phyloP scores from a whole-genome alignment of 1,284 basidiomycete genomes.

The Phellopilus nigrolimitatus region DNA sequence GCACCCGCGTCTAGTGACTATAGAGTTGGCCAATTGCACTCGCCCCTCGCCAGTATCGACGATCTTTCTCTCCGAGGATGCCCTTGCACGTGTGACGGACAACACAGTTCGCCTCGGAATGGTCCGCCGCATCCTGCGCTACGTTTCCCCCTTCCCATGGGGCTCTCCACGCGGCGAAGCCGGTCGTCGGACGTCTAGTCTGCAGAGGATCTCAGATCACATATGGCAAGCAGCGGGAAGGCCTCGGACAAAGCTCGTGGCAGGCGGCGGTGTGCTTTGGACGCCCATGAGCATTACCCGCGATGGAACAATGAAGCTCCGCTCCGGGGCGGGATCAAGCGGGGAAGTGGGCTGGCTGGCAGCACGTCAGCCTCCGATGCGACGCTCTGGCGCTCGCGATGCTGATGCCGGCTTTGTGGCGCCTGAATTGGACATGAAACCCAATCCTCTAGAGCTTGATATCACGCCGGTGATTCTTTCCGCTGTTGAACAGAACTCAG shows the following conservation, averaged over 20 bases:
- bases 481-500: neutral
- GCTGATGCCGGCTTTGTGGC: neutral
- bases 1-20: constrained; percentile 29
- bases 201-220: constrained; percentile 41
- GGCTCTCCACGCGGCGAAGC: constrained; percentile 59
- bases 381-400: neutral
- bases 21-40: constrained; percentile 30
- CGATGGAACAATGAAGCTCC: constrained; percentile 15
- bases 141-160: constrained; percentile 69
- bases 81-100: constrained; percentile 34
- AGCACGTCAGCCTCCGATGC: constrained; percentile 23
- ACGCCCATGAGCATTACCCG: constrained; percentile 38
- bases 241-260: constrained; percentile 32
- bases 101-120: constrained; percentile 40
- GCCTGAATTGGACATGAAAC: neutral
- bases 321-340: neutral
- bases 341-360: constrained; percentile 23
- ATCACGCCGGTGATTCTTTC: constrained; percentile 12
- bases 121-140: constrained; percentile 60
- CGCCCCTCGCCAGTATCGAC: constrained; percentile 48
- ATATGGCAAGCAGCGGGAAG: constrained; percentile 35
- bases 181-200: constrained; percentile 40
- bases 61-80: constrained; percentile 38
- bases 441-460: constrained; percentile 16
- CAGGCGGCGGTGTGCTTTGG: constrained; percentile 62